Conservation (phyloP, 768 basidiomycete species). For the Pisolithus sp. region DNA sequence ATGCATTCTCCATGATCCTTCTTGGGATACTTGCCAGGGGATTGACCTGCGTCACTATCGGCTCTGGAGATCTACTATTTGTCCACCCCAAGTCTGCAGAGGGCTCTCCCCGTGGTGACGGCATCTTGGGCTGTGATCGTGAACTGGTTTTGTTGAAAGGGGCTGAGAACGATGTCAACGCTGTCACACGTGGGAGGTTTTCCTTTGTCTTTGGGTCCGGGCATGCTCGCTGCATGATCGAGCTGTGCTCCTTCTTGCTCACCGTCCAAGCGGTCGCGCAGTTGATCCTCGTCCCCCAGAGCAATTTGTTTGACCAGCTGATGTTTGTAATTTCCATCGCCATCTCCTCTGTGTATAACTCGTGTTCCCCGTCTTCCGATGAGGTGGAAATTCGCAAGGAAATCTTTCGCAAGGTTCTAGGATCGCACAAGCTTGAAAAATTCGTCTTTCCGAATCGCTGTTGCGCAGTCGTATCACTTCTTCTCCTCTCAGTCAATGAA, state of each 20-base stretch:
- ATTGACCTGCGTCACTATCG: conserved; percentile 18
- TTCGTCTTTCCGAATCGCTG: conserved; percentile 7
- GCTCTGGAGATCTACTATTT: conserved; percentile 13
- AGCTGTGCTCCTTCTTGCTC: too few relatives aligned
- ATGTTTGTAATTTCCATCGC: too few relatives aligned
- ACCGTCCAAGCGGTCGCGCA: too few relatives aligned
- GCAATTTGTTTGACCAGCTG: too few relatives aligned
- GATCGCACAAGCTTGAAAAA: conserved; percentile 1
- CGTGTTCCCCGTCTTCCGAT: conserved; percentile 28
- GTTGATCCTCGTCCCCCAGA: too few relatives aligned
- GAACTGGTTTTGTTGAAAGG: too few relatives aligned
- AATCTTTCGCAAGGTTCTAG: not conserved
- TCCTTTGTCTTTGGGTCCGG: not conserved
- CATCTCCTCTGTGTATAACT: conserved; percentile 26
- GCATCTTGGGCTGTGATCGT: too few relatives aligned
- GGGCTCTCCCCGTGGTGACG: too few relatives aligned
- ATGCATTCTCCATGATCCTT: too few relatives aligned
- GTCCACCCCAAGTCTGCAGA: not conserved
- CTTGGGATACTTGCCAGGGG: conserved; percentile 25
- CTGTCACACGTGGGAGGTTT: not conserved
- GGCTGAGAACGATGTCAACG: not conserved
- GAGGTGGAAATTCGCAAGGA: conserved; percentile 10
- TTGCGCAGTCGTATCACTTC: conserved; percentile 7
- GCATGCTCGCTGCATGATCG: not conserved
- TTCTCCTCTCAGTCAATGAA: not conserved